Evolutionary conservation across 345 rosid species (phyloP).

Genomic region (Euclidium syriacum): DNA sequence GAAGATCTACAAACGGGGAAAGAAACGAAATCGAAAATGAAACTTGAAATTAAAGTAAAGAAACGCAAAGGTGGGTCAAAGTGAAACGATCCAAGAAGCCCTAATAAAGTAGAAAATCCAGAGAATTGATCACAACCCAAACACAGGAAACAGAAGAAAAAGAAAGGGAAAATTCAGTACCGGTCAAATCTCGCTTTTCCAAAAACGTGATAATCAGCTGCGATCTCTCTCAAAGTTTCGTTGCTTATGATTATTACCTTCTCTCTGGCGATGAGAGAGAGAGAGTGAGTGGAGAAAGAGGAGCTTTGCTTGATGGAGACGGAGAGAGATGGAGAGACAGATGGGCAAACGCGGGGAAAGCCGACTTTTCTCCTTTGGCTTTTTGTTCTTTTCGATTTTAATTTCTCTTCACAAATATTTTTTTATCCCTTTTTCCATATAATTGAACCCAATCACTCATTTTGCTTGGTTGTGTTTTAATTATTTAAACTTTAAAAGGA

Average conservation of each 20-base stretch:
- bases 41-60: background rate
- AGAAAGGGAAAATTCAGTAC: background rate
- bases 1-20: conserved; percentile 2
- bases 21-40: background rate
- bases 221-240: background rate
- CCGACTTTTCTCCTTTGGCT: background rate
- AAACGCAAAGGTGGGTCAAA: background rate
- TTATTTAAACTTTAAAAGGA: background rate
- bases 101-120: background rate
- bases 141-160: background rate
- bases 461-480: background rate
- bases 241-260: background rate
- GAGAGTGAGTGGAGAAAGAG: conserved; percentile 14
- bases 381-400: background rate
- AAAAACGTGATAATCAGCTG: background rate
- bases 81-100: background rate
- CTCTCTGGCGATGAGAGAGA: conserved; percentile 12
- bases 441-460: conserved; percentile 6
- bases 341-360: conserved; percentile 26
- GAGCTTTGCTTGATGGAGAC: conserved; percentile 26
- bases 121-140: background rate
- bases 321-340: conserved; percentile 22
- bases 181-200: background rate
- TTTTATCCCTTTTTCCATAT: background rate
- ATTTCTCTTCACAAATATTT: background rate